Conservation (phyloP, 805 yeast species). For the Yamadazyma insecticola region DNA sequence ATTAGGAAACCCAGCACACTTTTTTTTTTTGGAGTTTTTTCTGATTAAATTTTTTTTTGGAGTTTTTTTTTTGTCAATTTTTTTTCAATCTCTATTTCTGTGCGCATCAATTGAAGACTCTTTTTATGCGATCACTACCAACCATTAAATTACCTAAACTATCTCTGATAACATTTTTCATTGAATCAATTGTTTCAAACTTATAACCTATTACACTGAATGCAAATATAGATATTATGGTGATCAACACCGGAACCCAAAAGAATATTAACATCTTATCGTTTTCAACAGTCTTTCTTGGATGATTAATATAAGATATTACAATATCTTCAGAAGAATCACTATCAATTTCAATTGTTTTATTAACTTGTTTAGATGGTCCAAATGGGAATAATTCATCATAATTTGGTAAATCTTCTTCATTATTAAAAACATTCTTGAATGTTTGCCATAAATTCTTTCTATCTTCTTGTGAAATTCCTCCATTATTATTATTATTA, state of each 20-base stretch:
- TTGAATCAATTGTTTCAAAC: conserved; percentile 30
- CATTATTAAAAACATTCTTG: conserved; percentile 37
- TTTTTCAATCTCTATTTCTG: not conserved
- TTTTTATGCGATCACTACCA: conserved; percentile 38
- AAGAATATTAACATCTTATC: conserved; percentile 85
- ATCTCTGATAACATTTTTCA: conserved; percentile 30
- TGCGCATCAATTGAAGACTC: conserved; percentile 22
- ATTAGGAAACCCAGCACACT: not conserved
- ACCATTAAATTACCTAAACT: conserved; percentile 39
- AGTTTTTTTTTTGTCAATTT: no score
- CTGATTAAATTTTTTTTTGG: not conserved
- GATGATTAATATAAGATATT: conserved; percentile 37
- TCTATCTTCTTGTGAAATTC: conserved; percentile 1
- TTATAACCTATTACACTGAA: conserved; percentile 38
- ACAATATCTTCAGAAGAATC: conserved; percentile 43
- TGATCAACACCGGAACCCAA: conserved; percentile 78
- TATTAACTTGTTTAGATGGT: conserved; percentile 17
- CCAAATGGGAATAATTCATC: conserved; percentile 71
- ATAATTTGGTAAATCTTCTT: conserved; percentile 55
- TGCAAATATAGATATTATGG: conserved; percentile 48
- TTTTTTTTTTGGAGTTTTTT: not conserved
- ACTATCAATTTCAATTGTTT: conserved; percentile 27
- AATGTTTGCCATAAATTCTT: conserved; percentile 41
- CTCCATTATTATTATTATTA: conserved; percentile 1
- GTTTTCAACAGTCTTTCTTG: conserved; percentile 50